Evolutionary conservation across 305 asterid genomes (phyloP).

Genomic region (Rubia occidens): DNA sequence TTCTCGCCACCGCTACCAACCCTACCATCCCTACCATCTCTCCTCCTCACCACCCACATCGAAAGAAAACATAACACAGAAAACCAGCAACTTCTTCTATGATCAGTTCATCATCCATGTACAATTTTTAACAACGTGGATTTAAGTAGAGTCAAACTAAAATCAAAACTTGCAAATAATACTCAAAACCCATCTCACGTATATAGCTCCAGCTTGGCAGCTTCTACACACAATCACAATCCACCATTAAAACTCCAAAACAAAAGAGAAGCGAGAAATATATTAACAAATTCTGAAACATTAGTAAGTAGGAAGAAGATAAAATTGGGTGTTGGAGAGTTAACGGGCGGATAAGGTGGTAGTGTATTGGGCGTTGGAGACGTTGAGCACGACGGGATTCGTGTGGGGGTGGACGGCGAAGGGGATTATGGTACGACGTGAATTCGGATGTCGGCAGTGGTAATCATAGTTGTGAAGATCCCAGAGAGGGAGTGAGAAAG

Average conservation of each 20-base stretch:
- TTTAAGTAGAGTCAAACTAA: not conserved
- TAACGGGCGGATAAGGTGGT: conserved; percentile 22
- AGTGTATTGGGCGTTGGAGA: conserved; percentile 34
- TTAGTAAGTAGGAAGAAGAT: too few relatives aligned
- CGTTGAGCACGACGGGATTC: conserved; percentile 26
- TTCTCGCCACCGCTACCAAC: too few relatives aligned
- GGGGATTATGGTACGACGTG: conserved; percentile 39
- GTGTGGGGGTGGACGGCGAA: conserved; percentile 29
- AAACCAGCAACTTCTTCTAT: not conserved
- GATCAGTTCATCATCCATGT: not conserved
- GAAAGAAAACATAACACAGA: too few relatives aligned
- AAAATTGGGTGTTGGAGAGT: too few relatives aligned
- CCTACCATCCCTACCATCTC: too few relatives aligned
- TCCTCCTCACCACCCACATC: too few relatives aligned
- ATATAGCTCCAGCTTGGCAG: not conserved
- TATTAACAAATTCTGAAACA: too few relatives aligned
- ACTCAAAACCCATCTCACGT: not conserved
- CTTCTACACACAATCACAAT: too few relatives aligned
- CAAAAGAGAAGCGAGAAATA: too few relatives aligned
- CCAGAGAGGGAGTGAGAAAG: conserved; percentile 19
- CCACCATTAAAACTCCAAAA: too few relatives aligned
- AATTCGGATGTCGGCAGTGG: conserved; percentile 23
- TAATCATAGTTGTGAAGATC: conserved; percentile 21
- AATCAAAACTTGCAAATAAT: too few relatives aligned
- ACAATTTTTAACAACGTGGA: not conserved